Base-by-base conservation (phyloP, 2,329 filamentous ascomycete species). In the Fulvia fulva region DNA sequence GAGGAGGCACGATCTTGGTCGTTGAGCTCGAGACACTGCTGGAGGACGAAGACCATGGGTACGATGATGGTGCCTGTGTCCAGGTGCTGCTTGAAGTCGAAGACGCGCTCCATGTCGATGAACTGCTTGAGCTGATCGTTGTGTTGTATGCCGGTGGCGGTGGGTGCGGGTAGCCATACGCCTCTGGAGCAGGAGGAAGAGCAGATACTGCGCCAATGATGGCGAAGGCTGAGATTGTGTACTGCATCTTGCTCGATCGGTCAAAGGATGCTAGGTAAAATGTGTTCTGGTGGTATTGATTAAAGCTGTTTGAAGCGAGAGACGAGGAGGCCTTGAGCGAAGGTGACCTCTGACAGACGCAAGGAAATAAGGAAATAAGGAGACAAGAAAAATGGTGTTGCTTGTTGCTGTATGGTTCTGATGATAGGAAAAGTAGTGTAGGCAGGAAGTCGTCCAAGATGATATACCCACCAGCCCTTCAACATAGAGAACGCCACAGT, bases 131-230 rank as follows among this genome's bases (percentile, higher is more conserved):
- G 22, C 21, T 50, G 46, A 9, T 50, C 5, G 26, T 30, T 2
- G 46, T 50, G 12, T 26, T 30, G 26, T 50, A 26, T 9, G 28
- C 14, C n/a, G 21, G 44, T 9, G 22, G 46, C 14, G 16, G 45
- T 26, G 14, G 19, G 9, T n/a, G 9, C 22, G n/a, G 7, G 7
- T 47, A 25, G 12, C 46, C 46, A 21, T 50, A 50, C 23, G 23
- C 46, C 23, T 16, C 46, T n/a, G 46, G 46, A 12, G 46, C 46
- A 9, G 28, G 46, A 9, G 51, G 51, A 25, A 53, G 51, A 19
- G 51, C 51, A 25, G 51, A 53, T 32, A 53, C 51, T 26, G 51
- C 51, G 51, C 51, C 51, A 53, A 43, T 21, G 51, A 53, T 43
- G 32, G 51, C 51, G 51, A 53, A 34, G 51, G 45, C 2, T 26